Evolutionary conservation across 768 basidiomycete genomes (phyloP), one percentile per base, ranked within the genome.

Genomic region (Rhodotorula sphaerocarpa): DNA sequence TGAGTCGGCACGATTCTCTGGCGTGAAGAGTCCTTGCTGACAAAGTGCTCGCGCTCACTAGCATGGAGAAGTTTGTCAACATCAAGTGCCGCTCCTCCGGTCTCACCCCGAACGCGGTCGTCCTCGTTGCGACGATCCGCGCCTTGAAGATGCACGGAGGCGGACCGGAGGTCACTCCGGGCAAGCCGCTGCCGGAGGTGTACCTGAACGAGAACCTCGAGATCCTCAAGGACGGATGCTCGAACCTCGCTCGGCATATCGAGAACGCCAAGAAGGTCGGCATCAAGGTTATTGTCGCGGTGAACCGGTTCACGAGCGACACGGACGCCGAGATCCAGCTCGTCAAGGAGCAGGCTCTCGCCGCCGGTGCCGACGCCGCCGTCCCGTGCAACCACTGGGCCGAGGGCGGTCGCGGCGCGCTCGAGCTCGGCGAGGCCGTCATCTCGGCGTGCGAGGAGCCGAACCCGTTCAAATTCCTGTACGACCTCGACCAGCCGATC

Each of bases 111-210:
- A 89, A 99, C 76, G 93, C 90, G 5, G 86, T 86, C 42, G 84
- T 99, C 69, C 87, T 99, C 71, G 93, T 99, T 56, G 95, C 93
- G 11, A 99, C 93, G 7, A 91, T 93, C 33, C 87, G 93, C 69
- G 93, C 93, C 27, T 79, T 99, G 65, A 99, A 97, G 82, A 99
- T 99, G 93, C 93, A 99, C 74, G 93, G 93, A 46, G 93, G 93
- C 63, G 95, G 88, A 62, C 93, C 93, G 9, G 91, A 95, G 30
- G 92, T 97, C 56, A 87, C 88, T 3, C 93, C 93, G 31, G 93
- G 93, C 54, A 96, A 95, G 75, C 82, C 92, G 28, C 82, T 97
- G 45, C 86, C 87, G 68, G 88, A 88, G 50, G 90, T 88, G 46
- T 99, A 99, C 76, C 89, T 88, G 63, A 86, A 87, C 74, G 93